These are phyloP conservation scores for Bidens hawaiensis DNA, from an alignment of 140 eudicot species.

Conservation along the genomic window DNA sequence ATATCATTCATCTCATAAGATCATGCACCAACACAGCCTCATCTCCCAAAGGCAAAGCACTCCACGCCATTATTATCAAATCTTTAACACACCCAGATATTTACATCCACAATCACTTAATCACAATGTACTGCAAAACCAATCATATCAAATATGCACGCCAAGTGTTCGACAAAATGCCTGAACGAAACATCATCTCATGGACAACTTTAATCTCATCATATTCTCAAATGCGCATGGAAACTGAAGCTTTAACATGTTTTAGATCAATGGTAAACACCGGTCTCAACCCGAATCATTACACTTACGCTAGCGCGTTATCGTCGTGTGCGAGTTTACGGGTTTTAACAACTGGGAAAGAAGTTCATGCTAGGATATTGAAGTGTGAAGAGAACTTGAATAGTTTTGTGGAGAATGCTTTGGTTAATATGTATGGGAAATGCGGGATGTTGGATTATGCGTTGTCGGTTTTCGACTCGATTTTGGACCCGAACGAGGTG, in stretches of 20 bases:
- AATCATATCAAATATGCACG: constrained; percentile 40
- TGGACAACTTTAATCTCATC: constrained; percentile 61
- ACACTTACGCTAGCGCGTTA: constrained; percentile 57
- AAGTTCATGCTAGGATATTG: constrained; percentile 48
- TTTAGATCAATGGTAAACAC: constrained; percentile 45
- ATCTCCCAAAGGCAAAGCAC: constrained; percentile 37
- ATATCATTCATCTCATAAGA: constrained; percentile 50
- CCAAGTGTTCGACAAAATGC: constrained; percentile 60
- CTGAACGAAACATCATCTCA: constrained; percentile 50
- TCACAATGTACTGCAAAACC: constrained; percentile 49
- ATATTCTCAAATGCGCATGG: constrained; percentile 43
- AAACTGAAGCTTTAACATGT: constrained; percentile 36
- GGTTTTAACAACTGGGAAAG: constrained; percentile 46
- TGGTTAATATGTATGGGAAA: constrained; percentile 74
- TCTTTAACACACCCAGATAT: constrained; percentile 45
- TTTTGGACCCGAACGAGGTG: constrained; percentile 50
- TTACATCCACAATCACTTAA: constrained; percentile 54
- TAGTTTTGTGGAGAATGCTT: constrained; percentile 52
- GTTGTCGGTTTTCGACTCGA: constrained; percentile 38
- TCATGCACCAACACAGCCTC: constrained; percentile 27
- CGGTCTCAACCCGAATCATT: constrained; percentile 52
- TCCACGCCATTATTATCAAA: constrained; percentile 49
- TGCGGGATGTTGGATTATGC: constrained; percentile 56
- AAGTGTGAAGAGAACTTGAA: constrained; percentile 32
- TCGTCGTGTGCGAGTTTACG: constrained; percentile 44